A percentile compares a stretch with the other conserved stretches of the same genome.
phyloP scores from a whole-genome alignment of 2,329 filamentous ascomycete species.

The Escovopsis sp. region DNA sequence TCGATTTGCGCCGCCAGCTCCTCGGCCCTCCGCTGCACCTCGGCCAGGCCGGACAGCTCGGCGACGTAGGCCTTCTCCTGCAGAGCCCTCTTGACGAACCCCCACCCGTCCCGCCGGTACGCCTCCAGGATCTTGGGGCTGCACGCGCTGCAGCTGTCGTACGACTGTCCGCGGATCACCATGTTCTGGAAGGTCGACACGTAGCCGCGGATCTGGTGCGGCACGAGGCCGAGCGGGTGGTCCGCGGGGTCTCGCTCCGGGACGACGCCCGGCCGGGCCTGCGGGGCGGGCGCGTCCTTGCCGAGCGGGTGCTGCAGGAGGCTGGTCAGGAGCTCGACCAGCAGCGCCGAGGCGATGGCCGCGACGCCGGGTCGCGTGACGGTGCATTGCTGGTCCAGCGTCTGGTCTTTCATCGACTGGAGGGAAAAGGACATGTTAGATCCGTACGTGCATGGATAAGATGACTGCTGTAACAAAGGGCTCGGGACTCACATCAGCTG shows the following conservation, averaged over 20 bases:
- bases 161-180: constrained; percentile 57
- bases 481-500: constrained; percentile 61
- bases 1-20: constrained; percentile 39
- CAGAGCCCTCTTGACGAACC: constrained; percentile 60
- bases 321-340: constrained; percentile 81
- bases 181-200: constrained; percentile 61
- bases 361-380: constrained; percentile 89
- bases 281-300: constrained; percentile 45
- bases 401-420: constrained; percentile 85
- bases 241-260: constrained; percentile 41
- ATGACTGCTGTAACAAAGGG: too few species aligned
- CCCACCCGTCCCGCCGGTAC: constrained; percentile 57
- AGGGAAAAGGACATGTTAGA: not conserved
- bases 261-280: constrained; percentile 20
- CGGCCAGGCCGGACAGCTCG: constrained; percentile 58
- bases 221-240: constrained; percentile 54
- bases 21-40: constrained; percentile 50
- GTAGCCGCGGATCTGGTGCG: constrained; percentile 70
- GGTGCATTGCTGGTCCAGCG: constrained; percentile 94
- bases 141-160: constrained; percentile 71
- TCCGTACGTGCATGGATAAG: too few species aligned
- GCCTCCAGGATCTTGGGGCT: constrained; percentile 53
- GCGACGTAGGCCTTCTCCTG: constrained; percentile 65
- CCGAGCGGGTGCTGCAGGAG: constrained; percentile 73
- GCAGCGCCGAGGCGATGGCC: constrained; percentile 75